Conservation (phyloP, 1,284 basidiomycete species). For the Microbotryum saponariae region DNA sequence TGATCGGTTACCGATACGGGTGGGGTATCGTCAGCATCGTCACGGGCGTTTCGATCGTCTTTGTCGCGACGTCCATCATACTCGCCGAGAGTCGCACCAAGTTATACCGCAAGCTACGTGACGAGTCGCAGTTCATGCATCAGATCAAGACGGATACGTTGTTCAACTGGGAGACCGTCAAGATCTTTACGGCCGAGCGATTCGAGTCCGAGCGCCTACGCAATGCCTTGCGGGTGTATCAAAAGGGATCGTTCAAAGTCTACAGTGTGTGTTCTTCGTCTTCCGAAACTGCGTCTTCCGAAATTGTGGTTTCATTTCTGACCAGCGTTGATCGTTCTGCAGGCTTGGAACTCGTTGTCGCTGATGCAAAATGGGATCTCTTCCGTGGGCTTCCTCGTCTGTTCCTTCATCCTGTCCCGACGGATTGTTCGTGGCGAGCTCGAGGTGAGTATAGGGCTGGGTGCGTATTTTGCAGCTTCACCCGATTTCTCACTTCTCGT, state of each 20-base stretch:
- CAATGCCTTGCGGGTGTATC: constrained; percentile 66
- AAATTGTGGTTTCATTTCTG: too few relatives aligned
- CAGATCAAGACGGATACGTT: constrained; percentile 44
- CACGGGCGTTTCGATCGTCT: constrained; percentile 67
- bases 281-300: not conserved
- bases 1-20: constrained; percentile 32
- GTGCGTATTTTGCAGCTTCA: too few relatives aligned
- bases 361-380: constrained; percentile 58
- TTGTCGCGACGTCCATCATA: constrained; percentile 57
- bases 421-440: constrained; percentile 52
- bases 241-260: constrained; percentile 50
- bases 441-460: constrained; percentile 7
- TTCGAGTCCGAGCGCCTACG: constrained; percentile 68
- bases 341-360: constrained; percentile 18
- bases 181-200: constrained; percentile 53
- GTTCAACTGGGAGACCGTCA: constrained; percentile 72
- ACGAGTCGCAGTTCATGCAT: constrained; percentile 25
- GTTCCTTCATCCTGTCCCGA: constrained; percentile 64
- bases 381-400: constrained; percentile 64
- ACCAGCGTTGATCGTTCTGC: not conserved
- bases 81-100: constrained; percentile 49
- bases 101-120: constrained; percentile 34
- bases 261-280: constrained; percentile 46
- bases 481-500: constrained; percentile 54
- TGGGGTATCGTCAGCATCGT: constrained; percentile 55